These are phyloP conservation scores for Glonium stellatum DNA, from an alignment of 495 filamentous ascomycete genomes.

Conservation along the genomic window DNA sequence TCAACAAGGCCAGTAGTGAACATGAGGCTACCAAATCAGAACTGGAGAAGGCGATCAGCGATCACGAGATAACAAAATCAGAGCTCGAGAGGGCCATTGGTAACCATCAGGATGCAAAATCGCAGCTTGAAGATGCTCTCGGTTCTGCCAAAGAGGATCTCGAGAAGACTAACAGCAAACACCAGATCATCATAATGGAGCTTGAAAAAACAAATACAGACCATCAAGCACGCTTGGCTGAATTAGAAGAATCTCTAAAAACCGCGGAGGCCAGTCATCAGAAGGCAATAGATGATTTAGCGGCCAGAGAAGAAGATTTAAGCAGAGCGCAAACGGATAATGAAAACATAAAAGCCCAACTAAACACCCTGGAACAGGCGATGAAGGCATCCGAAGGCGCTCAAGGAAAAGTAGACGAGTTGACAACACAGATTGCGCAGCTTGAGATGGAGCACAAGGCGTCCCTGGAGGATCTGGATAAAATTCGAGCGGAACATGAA, in stretches of 20 bases:
- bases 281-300: not conserved
- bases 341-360: not conserved
- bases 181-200: not conserved
- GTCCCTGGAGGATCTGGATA: not conserved
- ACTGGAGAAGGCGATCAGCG: not conserved
- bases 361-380: not conserved
- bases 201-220: not conserved
- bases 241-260: not conserved
- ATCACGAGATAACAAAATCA: not conserved
- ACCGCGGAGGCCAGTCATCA: not conserved
- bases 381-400: not conserved
- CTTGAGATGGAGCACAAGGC: not conserved
- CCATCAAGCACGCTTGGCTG: not conserved
- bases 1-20: not conserved
- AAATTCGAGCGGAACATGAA: not conserved
- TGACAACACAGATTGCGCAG: constrained; percentile 6
- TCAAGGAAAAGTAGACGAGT: not conserved
- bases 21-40: not conserved
- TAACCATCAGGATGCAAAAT: not conserved
- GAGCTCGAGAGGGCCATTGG: not conserved
- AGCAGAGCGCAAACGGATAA: not conserved
- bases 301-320: not conserved
- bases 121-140: not conserved
- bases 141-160: not conserved
- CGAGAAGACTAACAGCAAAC: not conserved